Percentiles rank a stretch among this genome's conserved stretches.
Conservation (phyloP, 2,329 filamentous ascomycete genomes). For the Fusarium transvaalense region DNA sequence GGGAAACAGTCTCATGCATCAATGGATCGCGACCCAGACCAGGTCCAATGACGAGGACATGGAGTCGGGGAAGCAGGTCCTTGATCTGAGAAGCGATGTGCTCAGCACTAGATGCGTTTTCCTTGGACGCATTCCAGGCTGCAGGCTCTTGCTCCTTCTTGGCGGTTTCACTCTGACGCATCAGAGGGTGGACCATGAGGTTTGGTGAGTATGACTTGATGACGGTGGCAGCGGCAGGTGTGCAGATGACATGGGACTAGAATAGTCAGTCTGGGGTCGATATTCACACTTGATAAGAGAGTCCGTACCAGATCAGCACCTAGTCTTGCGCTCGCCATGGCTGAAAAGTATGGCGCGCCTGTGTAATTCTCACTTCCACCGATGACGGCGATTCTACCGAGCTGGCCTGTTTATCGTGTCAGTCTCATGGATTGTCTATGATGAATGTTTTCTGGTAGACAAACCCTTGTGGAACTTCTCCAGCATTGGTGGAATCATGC, state of each 20-base stretch:
- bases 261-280: slow-evolving; percentile 7
- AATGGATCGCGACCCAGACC: slow-evolving; percentile 89
- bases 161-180: slow-evolving; percentile 75
- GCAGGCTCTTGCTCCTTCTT: slow-evolving; percentile 58
- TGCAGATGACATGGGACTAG: slow-evolving; percentile 94
- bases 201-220: slow-evolving; percentile 99
- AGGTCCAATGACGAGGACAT: slow-evolving; percentile 93
- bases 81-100: slow-evolving; percentile 77
- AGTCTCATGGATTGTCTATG: slow-evolving; percentile 12
- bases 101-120: slow-evolving; percentile 66
- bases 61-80: slow-evolving; percentile 84
- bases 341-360: slow-evolving; percentile 96
- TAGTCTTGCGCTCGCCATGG: slow-evolving; percentile 92
- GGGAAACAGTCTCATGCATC: slow-evolving; percentile 88
- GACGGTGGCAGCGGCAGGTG: slow-evolving; percentile 84
- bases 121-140: slow-evolving; percentile 45
- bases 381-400: slow-evolving; percentile 92
- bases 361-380: slow-evolving; percentile 97
- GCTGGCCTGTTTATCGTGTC: slow-evolving; percentile 75
- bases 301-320: slow-evolving; percentile 85
- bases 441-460: slow-evolving; percentile 24
- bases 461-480: slow-evolving; percentile 95
- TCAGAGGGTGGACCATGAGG: slow-evolving; percentile 97
- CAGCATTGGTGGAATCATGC: slow-evolving; percentile 93
- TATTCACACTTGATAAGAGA: not conserved